Base-by-base conservation (phyloP, 495 filamentous ascomycete species). In the Platismatia glauca region DNA sequence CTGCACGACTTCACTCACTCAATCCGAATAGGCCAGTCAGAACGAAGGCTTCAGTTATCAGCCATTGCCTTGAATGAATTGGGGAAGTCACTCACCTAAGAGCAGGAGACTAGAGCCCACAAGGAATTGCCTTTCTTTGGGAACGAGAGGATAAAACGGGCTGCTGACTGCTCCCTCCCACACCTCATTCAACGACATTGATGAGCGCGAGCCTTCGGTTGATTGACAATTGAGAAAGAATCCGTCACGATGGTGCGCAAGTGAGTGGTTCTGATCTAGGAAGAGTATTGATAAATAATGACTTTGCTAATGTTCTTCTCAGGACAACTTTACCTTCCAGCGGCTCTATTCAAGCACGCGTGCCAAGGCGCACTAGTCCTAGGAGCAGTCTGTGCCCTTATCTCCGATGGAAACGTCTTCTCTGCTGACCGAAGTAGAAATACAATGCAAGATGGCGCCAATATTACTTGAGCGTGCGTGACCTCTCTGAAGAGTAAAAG, bases 121-220 rank as follows among this genome's bases (percentile, higher is more conserved):
- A 55, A 83, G 71, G 79, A 96, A 91, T 68, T 98, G 94, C 72
- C 74, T 83, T 69, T 84, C 84, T 77, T 97, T 98, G 64, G 84
- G 81, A 60, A 97, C 78, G 38, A 86, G 74, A 48, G 95, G 92
- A 60, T 84, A 71, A 78, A 91, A 97, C 60, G 93, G 90, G 75
- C 82, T 86, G 81, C 84, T 82, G 71, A 86, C 82, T 72, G 91
- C 88, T 79, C 87, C 87, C 78, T 93, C 87, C 91, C 91, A 96
- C 73, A 93, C 80, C 73, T 91, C 84, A 74, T 86, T 86, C 72
- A 96, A 74, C 79, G 91, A 90, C 78, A 83, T 81, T 71, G 70
- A 69, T 53, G 57, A 44, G 13, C 22, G 29, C 34, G 37, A 27
- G 64, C 62, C 24, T 60, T 22, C n/a, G 41, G 6, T 18, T 3